Percentiles rank a stretch among this genome's conserved stretches.
phyloP scores from a whole-genome alignment of 345 rosid genomes.

The Corchorus olitorius region DNA sequence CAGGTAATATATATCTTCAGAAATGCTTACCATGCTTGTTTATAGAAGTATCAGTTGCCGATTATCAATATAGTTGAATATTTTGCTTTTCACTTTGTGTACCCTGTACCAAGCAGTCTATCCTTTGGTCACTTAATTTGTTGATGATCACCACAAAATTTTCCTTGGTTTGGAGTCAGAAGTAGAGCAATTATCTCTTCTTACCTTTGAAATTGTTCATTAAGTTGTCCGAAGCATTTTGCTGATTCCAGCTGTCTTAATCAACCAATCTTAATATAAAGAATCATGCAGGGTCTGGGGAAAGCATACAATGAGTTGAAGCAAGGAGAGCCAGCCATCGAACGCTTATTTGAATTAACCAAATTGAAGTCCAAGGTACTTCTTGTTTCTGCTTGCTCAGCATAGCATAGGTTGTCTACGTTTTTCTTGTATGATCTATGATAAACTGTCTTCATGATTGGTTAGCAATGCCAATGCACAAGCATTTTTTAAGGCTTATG shows the following conservation, averaged over 20 bases:
- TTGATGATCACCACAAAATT: neutral
- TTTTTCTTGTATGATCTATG: neutral
- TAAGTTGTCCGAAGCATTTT: constrained; percentile 11
- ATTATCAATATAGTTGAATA: neutral
- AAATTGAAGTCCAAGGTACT: constrained; percentile 62
- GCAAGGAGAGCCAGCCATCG: constrained; percentile 93
- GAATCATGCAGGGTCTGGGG: constrained; percentile 71
- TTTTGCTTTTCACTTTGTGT: neutral
- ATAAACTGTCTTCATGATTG: constrained; percentile 2
- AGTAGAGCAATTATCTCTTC: constrained; percentile 1
- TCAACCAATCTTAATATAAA: constrained; percentile 38
- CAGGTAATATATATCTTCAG: constrained; percentile 54
- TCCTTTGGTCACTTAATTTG: constrained; percentile 2
- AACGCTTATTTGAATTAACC: constrained; percentile 74
- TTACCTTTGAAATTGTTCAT: neutral
- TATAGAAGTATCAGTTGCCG: neutral
- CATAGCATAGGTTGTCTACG: neutral
- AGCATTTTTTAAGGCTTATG: neutral
- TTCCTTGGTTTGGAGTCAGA: constrained; percentile 13
- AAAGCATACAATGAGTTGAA: constrained; percentile 94
- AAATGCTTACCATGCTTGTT: constrained; percentile 10
- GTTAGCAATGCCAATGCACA: constrained; percentile 5
- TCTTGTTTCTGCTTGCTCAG: neutral
- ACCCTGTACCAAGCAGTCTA: neutral
- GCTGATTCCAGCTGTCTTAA: constrained; percentile 34